Evolutionary conservation across 805 yeast genomes (phyloP), one percentile per base, ranked within the genome.

Genomic region (Wickerhamomyces tratensis): DNA sequence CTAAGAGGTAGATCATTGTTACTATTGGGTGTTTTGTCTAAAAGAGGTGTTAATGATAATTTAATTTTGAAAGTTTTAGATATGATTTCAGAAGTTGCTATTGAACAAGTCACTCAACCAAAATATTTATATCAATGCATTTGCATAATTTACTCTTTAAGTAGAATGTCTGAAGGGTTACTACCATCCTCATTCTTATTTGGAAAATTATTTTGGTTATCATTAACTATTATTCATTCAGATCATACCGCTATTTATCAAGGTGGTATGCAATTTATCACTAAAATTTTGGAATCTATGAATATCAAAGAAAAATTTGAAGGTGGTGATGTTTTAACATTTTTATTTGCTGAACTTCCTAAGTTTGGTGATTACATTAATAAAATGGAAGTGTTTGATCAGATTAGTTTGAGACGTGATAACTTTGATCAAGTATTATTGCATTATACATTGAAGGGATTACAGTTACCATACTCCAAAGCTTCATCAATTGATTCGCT

Each of bases 1-100:
- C 67, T 84, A 40, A 85, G 83, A 50, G 74, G 77, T 6, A 68
- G 91, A 42, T 85, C 88, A 0, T 63, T 81, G 47, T 64, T 85
- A 47, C 72, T 84, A 6, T 68, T 85, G 14, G 93, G 95, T 35
- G 76, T 82, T 34, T 58, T 86, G 37, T 72, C 86, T 0, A 75
- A 74, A 46, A 62, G 68, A 11, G 87, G 86, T 27, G 73, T 82
- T 26, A 75, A 76, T 40, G 85, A 80, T 50, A 65, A 68, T n/a
- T 53, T 65, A 49, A 74, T 72, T 36, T 53, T 64, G 43, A 64
- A 62, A 33, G 58, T 72, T 8, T 42, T 61, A 7, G 60, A 65
- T 1, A 54, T 54, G 38, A 44, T 53, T 31, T 61, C 62, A 10
- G 58, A 56, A n/a, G 52, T 59, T 13, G 52, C 58, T 26, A 57